These are phyloP conservation scores for Podospora australis DNA, from an alignment of 495 filamentous ascomycete genomes.

Conservation along the genomic window DNA sequence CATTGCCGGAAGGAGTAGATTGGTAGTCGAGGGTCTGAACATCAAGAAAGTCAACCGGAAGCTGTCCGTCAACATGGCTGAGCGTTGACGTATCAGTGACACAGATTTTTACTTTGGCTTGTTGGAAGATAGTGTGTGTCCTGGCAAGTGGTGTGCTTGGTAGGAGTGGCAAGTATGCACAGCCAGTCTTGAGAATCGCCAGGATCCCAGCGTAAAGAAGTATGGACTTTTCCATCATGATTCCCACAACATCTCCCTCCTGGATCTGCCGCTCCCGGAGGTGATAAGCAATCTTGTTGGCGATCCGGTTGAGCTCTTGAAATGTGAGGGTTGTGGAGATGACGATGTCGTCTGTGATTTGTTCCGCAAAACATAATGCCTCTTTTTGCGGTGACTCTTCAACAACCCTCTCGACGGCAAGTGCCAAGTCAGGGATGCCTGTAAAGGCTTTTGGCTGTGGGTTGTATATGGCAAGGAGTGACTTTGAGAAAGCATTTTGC, in stretches of 20 bases:
- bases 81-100: conserved; percentile 31
- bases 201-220: conserved; percentile 64
- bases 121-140: conserved; percentile 47
- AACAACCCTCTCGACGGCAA: conserved; percentile 49
- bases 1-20: conserved; percentile 21
- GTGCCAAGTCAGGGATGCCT: conserved; percentile 34
- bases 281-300: conserved; percentile 58
- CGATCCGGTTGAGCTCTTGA: conserved; percentile 49
- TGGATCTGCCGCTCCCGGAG: conserved; percentile 41
- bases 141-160: conserved; percentile 55
- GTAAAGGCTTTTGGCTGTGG: conserved; percentile 12
- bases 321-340: conserved; percentile 50
- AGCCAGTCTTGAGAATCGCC: conserved; percentile 63
- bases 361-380: conserved; percentile 55
- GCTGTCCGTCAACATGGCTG: conserved; percentile 11
- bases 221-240: conserved; percentile 65
- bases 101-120: conserved; percentile 43
- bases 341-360: conserved; percentile 27
- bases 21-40: conserved; percentile 25
- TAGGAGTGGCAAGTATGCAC: conserved; percentile 66
- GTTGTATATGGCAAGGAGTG: conserved; percentile 47
- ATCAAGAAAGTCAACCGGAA: conserved; percentile 28
- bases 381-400: conserved; percentile 39
- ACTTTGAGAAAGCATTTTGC: conserved; percentile 24
- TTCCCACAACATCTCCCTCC: conserved; percentile 51